phyloP scores from a whole-genome alignment of 306 rosid genomes.

The Sindora glabra region DNA sequence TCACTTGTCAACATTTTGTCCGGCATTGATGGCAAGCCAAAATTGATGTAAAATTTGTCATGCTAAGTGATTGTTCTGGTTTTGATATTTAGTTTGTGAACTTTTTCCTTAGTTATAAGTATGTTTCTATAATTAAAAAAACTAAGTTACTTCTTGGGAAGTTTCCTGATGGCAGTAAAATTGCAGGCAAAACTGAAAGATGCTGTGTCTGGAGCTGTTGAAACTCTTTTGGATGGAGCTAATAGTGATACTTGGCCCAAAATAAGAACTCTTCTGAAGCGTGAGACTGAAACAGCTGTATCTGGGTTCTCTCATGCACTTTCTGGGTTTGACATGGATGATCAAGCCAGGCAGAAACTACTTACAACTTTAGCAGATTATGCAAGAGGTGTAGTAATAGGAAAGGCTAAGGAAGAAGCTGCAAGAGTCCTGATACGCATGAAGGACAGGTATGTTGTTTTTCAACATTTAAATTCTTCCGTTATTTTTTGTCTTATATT shows the following conservation, averaged over 20 bases:
- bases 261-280: conserved; percentile 64
- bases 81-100: background rate
- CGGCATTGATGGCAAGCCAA: background rate
- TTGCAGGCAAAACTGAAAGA: conserved; percentile 74
- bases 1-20: background rate
- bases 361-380: conserved; percentile 38
- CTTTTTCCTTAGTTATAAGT: background rate
- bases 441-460: conserved; percentile 77
- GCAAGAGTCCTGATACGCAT: conserved; percentile 83
- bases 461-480: conserved; percentile 6
- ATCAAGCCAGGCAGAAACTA: conserved; percentile 45
- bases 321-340: conserved; percentile 69
- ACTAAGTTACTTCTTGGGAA: conserved; percentile 9
- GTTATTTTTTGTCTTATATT: background rate
- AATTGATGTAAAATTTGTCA: background rate
- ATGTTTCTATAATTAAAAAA: conserved; percentile 1
- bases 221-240: conserved; percentile 91
- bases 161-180: conserved; percentile 23
- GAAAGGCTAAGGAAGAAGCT: conserved; percentile 91
- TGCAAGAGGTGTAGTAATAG: conserved; percentile 77
- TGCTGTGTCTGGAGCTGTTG: conserved; percentile 73
- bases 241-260: conserved; percentile 81
- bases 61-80: conserved; percentile 7
- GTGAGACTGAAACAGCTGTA: conserved; percentile 69
- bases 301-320: conserved; percentile 65